Evolutionary conservation across 192 early-diverging fungal genomes (phyloP).

Genomic region (Spizellomyces sp.): DNA sequence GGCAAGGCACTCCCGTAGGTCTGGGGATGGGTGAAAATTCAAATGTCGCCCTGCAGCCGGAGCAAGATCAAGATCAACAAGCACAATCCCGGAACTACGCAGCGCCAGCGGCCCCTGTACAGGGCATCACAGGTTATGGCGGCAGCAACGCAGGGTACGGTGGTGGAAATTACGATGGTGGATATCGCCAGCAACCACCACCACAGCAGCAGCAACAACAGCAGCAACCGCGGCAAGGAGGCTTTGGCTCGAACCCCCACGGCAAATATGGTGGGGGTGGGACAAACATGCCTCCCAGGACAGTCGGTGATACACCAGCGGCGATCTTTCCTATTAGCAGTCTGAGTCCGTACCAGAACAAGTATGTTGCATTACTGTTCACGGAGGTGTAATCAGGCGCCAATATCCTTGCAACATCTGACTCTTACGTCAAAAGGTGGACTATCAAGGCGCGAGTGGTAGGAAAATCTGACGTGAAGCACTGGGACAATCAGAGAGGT

Average conservation of each 20-base stretch:
- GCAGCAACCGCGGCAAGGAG: neutral
- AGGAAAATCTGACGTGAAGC: constrained; percentile 79
- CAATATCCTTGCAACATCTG: neutral
- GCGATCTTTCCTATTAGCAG: constrained; percentile 66
- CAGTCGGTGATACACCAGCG: constrained; percentile 17
- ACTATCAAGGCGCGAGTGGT: constrained; percentile 91
- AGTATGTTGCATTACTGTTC: constrained; percentile 38
- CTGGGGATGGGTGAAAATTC: constrained; percentile 5
- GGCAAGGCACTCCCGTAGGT: constrained; percentile 7
- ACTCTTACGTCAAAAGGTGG: constrained; percentile 62
- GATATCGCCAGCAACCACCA: neutral
- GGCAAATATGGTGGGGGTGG: neutral
- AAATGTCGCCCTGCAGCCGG: constrained; percentile 22
- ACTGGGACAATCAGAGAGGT: constrained; percentile 76
- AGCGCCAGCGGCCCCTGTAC: neutral
- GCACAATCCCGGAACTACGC: neutral
- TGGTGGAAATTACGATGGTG: constrained; percentile 4
- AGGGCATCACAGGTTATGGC: neutral
- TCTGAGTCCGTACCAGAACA: constrained; percentile 88
- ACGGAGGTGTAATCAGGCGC: neutral
- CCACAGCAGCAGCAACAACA: constrained; percentile 31
- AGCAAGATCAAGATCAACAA: neutral
- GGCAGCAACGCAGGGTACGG: neutral
- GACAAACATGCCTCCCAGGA: constrained; percentile 31
- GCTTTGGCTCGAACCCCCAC: constrained; percentile 6